These are phyloP conservation scores for Erythrophleum ivorense DNA, from an alignment of 331 rosid species.

Conservation along the genomic window DNA sequence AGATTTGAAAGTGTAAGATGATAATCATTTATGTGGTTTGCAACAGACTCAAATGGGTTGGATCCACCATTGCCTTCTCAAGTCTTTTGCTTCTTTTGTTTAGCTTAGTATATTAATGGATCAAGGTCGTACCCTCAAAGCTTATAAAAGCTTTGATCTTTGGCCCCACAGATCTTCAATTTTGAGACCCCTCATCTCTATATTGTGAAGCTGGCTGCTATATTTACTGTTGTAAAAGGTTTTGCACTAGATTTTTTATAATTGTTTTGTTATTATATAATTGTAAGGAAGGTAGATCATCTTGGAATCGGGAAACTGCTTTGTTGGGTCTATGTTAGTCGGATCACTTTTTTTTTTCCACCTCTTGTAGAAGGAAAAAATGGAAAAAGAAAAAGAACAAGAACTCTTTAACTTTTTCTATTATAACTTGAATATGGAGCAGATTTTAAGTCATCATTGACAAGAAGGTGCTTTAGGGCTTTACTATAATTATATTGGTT, in stretches of 20 bases:
- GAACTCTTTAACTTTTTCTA: neutral
- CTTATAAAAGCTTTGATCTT: conserved; percentile 47
- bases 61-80: conserved; percentile 68
- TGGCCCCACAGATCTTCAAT: conserved; percentile 58
- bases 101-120: conserved; percentile 41
- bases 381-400: neutral
- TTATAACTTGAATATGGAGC: neutral
- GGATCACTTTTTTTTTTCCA: conserved; percentile 38
- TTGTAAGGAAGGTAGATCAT: conserved; percentile 37
- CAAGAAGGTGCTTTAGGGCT: neutral
- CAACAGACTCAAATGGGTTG: conserved; percentile 74
- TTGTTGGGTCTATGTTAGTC: conserved; percentile 41
- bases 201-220: conserved; percentile 29
- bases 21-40: conserved; percentile 62
- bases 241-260: neutral
- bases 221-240: conserved; percentile 11
- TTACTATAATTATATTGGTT: neutral
- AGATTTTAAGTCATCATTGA: neutral
- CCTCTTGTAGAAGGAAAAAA: neutral
- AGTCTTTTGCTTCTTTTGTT: conserved; percentile 15
- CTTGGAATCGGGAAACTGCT: conserved; percentile 49
- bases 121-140: conserved; percentile 46
- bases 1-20: conserved; percentile 52
- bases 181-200: conserved; percentile 42
- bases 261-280: conserved; percentile 2